Evolutionary conservation across 768 basidiomycete genomes (phyloP), one percentile per base, ranked within the genome.

Genomic region (Tylopilus plumbeoviolaceoides): DNA sequence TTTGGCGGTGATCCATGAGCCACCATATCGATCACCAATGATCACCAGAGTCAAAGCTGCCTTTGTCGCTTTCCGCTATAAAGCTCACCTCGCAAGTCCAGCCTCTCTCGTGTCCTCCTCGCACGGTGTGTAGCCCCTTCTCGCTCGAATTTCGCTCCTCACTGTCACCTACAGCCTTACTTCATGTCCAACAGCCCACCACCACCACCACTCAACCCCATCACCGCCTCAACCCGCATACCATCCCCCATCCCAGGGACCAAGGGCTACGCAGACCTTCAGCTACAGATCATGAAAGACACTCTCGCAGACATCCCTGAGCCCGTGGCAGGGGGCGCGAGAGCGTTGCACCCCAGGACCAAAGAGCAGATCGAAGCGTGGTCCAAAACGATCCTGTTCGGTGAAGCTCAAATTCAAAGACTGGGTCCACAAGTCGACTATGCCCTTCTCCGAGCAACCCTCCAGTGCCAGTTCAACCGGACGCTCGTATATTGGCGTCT

Each of bases 401-500:
- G 62, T 18, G 60, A 68, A 46, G 54, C 48, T 20, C 50, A 62
- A 25, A 68, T 67, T 15, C 52, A 25, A 30, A 43, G 10, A 44
- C 48, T 59, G 3, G 67, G 67, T 21, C 45, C 60, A 40, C 57
- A 28, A n/a, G 59, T 69, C 38, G 11, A 53, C 38, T 5, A 23
- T 4, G 3, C 7, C 8, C 11, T 63, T 41, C 50, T 69, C 20
- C 51, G 44, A 7, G 40, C 10, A 18, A 67, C 55, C 18, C 54
- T 63, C 51, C 57, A 62, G 38, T 27, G 47, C n/a, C 59, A 56
- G 49, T 60, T 54, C 54, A 55, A 55, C 15, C 57, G 56, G 23
- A 47, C 59, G 27, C 43, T 72, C 56, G 50, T 70, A 3, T 65
- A 67, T 46, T 77, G 73, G 70, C 65, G 66, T 35, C 69, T 71